Evolutionary conservation across 768 basidiomycete species (phyloP).

Genomic region (Roridomyces roridus): DNA sequence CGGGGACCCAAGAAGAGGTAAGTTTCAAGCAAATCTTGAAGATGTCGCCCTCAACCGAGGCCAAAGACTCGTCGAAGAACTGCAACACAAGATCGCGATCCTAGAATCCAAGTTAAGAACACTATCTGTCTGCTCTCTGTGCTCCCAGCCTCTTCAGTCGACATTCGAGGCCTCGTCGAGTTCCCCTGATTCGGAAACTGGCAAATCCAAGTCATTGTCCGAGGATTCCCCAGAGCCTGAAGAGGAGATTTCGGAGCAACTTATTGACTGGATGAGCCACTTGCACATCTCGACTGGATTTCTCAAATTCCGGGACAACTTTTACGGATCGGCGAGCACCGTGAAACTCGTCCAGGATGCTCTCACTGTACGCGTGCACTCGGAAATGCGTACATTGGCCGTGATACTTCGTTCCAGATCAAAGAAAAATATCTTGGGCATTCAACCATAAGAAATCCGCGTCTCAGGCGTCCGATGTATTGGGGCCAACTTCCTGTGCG

Average conservation of each 20-base stretch:
- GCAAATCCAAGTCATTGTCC: neutral
- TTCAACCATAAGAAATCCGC: neutral
- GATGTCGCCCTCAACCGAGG: no score
- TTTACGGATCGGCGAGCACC: no score
- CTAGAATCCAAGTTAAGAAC: neutral
- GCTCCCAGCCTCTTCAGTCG: neutral
- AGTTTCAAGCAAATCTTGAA: no score
- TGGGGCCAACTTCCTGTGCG: neutral
- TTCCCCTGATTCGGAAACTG: neutral
- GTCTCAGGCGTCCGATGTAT: neutral
- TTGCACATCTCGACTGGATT: neutral
- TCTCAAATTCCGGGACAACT: neutral
- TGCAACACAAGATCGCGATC: conserved; percentile 32
- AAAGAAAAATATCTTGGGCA: no score
- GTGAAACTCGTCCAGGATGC: no score
- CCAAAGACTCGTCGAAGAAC: neutral
- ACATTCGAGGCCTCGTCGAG: neutral
- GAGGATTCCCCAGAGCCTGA: neutral
- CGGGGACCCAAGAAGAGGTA: no score
- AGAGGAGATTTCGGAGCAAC: neutral
- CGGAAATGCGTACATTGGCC: neutral
- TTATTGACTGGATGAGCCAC: neutral
- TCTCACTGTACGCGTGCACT: no score
- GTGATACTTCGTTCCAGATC: no score
- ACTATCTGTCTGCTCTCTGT: neutral